Base-by-base conservation (phyloP, 179 eudicot genomes). In the Spergularia azorica region DNA sequence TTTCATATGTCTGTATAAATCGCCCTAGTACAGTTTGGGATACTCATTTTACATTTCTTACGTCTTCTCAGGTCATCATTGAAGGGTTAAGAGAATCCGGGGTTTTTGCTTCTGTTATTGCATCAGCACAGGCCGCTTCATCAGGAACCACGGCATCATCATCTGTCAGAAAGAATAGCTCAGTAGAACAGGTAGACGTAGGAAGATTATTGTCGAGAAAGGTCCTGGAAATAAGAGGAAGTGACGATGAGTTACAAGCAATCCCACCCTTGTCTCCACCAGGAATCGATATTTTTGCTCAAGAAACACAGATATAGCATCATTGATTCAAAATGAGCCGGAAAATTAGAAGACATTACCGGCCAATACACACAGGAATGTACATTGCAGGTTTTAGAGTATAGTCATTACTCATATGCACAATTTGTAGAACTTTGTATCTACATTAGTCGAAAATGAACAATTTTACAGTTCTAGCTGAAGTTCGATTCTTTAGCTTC, bases 51-150 rank as follows among this genome's bases (percentile, higher is more conserved):
- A 11, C 10, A 70, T 32, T 32, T 21, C 15, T 18, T 63, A 8
- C 76, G n/a, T 55, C 20, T 70, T 54, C 64, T 65, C 85, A 92
- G 97, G 92, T 83, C 50, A 93, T 93, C 43, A 81, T 93, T 63
- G 89, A 91, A 73, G 90, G 90, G 46, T 84, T 93, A 79, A 87
- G 83, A 67, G 96, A 91, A 77, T 85, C 97, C 2, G 93, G 93
- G 43, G 84, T 89, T 36, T 93, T 93, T 57, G 79, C 77, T 70
- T 85, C 93, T 70, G 84, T 89, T 50, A 86, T 93, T n/a, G 79
- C 85, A 59, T 86, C 94, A 52, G 91, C 88, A 52, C 82, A 80
- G 36, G 68, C 80, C 41, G 60, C 76, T 50, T 52, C 78, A 73
- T 80, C 85, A 21, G 58, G 21, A 9, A 62, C 73, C 76, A 80